Base-by-base conservation (phyloP, 2,329 filamentous ascomycete species). In the Colletotrichum eleusines region DNA sequence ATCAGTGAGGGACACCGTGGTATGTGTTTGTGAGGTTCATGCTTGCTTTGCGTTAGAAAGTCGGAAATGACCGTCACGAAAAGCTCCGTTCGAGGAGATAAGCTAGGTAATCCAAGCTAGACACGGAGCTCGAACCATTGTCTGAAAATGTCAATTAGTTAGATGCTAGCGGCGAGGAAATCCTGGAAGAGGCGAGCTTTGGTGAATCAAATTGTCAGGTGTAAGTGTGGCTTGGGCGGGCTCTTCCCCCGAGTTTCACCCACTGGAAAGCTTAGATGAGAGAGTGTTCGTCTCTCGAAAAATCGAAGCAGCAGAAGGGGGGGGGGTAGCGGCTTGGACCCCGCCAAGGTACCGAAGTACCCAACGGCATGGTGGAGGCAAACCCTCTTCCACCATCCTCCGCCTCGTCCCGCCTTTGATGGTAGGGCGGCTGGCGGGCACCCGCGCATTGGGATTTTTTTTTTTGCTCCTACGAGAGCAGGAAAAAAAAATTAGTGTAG, bases 31-130 rank as follows among this genome's bases (percentile, higher is more conserved):
- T 53, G 68, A 68, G 63, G 65, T 38, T 66, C 31, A 38, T 67
- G 42, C 40, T 50, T 61, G 35, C 44, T 63, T 35, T 26, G 20
- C 46, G 38, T 26, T 42, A 26, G 26, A 44, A 20, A 4, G 31
- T 69, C 69, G 69, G 69, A 71, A 68, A 46, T 71, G 58, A 65
- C 69, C 69, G 69, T 28, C 40, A 59, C 69, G 53, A 68, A 5
- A 63, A 68, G 48, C 28, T 54, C 65, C 69, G 65, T 53, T 40
- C 11, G 33, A 59, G 31, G 53, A 63, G 44, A 28, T 5, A 38
- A 26, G 53, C 33, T 38, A 38, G n/a, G 9, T 38, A 14, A 18
- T 23, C 5, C 5, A 26, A 55, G 20, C n/a, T 40, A 40, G 14
- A 7, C 6, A 14, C 12, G 12, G 6, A 57, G 51, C 51, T 38